Base-by-base conservation (phyloP, 306 rosid species). In the Inga laurina region DNA sequence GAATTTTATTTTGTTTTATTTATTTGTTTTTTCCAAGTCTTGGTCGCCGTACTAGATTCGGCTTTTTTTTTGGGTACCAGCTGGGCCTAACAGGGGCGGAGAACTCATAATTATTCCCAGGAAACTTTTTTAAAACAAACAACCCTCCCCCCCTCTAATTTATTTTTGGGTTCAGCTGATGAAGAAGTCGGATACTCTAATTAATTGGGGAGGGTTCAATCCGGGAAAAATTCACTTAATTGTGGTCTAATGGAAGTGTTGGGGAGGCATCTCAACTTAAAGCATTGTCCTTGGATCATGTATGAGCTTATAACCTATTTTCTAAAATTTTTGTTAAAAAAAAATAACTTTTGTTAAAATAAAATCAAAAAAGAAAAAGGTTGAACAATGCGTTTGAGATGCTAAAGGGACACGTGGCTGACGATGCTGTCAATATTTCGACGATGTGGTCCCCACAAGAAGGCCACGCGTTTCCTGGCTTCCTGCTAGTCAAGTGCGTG, bases 381-480 rank as follows among this genome's bases (percentile, higher is more conserved):
- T 14, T 22, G 10, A 75, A 71, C 27, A 37, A 22, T 35, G 30
- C 1, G 75, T 43, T 43, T 43, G 75, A n/a, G 75, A 44, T 71
- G 75, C 21, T 5, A 10, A 21, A 14, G 27, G 41, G 85, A 91
- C 89, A 91, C 88, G 88, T 91, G 95, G 87, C 86, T 10, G n/a
- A 56, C 32, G 72, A 4, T 76, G 88, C 84, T 87, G 89, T 68
- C 85, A 37, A 52, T n/a, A 76, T 45, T 79, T 75, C 21, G 72
- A 61, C 27, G 46, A 16, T 22, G 87, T 82, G 92, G 94, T 52
- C 91, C 95, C 97, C 89, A 80, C 88, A 2, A 0, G 8, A 21
- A 48, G 39, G 90, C 92, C 94, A 89, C 97, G 93, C 92, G 95
- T 91, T 86, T 45, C 82, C 80, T 82, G 81, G 59, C 74, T 75